Conservation (phyloP, 2,329 filamentous ascomycete genomes). For the Xylaria sp. region DNA sequence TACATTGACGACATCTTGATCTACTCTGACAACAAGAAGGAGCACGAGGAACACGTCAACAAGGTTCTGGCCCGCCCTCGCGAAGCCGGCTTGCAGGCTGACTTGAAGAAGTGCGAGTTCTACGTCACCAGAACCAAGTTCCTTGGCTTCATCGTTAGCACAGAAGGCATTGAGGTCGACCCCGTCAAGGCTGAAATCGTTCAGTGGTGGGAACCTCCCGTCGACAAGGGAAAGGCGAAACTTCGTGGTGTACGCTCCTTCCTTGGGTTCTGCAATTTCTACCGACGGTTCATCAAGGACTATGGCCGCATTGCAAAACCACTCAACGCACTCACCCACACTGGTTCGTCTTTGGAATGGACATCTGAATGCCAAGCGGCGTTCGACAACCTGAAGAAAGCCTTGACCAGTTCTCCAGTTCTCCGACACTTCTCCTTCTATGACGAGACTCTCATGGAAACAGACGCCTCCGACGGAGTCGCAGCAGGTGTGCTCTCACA, state of each 20-base stretch:
- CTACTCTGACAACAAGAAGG: slow-evolving; percentile 23
- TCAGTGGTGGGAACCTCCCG: neutral
- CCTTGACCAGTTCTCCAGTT: too few species aligned
- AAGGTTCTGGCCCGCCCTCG: slow-evolving; percentile 17
- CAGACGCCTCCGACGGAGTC: too few species aligned
- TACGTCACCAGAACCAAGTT: slow-evolving; percentile 28
- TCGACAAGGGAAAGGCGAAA: neutral
- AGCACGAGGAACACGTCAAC: slow-evolving; percentile 27
- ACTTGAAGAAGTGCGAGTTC: slow-evolving; percentile 31
- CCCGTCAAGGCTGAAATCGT: neutral
- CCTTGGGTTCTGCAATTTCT: too few species aligned
- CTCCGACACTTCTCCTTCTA: too few species aligned
- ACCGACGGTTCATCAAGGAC: too few species aligned
- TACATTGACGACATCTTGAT: slow-evolving; percentile 26
- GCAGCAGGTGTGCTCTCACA: too few species aligned
- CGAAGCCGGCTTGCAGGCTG: slow-evolving; percentile 13
- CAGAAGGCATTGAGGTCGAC: neutral
- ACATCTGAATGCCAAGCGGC: too few species aligned
- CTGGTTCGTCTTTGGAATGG: too few species aligned
- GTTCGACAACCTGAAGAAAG: too few species aligned
- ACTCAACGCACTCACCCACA: too few species aligned
- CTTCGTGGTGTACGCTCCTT: neutral
- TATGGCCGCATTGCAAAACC: too few species aligned
- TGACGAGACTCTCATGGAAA: too few species aligned
- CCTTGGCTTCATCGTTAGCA: slow-evolving; percentile 29